Base-by-base conservation (phyloP, 768 basidiomycete genomes). In the Phanerochaete sordida region DNA sequence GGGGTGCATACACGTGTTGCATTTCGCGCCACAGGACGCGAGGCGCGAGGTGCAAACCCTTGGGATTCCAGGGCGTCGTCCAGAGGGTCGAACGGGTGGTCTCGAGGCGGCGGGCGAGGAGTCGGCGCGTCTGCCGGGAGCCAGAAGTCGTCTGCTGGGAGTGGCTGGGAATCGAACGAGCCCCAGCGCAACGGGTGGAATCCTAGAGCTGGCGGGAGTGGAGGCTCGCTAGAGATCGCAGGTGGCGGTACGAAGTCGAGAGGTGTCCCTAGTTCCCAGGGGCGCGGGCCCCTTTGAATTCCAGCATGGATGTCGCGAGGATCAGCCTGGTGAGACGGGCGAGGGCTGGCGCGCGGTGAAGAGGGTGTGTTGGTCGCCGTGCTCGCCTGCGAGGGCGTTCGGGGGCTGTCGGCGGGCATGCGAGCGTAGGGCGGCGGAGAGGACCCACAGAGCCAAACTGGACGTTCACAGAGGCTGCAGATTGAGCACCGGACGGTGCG, bases 371-470 rank as follows among this genome's bases (percentile, higher is more conserved):
- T 33, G 31, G n/a, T 13, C 16, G 50, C 30, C 30, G 50, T n/a
- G 26, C 19, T 37, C 35, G 13, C n/a, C 1, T 30, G 35, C 6
- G 47, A 19, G 9, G 24, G 1, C 27, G 61, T 44, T 53, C 51
- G 55, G n/a, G n/a, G n/a, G 46, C 44, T 16, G 49, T 12, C 27
- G 26, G 39, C 15, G 58, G 44, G 39, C 31, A 30, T 55, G 56
- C 30, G 44, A 23, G 51, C 24, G 57, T 33, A 37, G 13, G 44
- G 46, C 57, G 49, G 31, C 43, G 53, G 59, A 23, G 6, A 24
- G 53, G 55, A 60, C 62, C 62, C 62, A 64, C 62, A 64, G 45
- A 12, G 48, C 56, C 59, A 57, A 64, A 57, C 28, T 46, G 43
- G 49, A 55, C 3, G 37, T 50, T 30, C 43, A 45, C 37, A 56